A percentile compares a stretch with the other conserved stretches of the same genome.
Conservation (phyloP, 2,329 filamentous ascomycete genomes). For the Fonsecaea multimorphosa region DNA sequence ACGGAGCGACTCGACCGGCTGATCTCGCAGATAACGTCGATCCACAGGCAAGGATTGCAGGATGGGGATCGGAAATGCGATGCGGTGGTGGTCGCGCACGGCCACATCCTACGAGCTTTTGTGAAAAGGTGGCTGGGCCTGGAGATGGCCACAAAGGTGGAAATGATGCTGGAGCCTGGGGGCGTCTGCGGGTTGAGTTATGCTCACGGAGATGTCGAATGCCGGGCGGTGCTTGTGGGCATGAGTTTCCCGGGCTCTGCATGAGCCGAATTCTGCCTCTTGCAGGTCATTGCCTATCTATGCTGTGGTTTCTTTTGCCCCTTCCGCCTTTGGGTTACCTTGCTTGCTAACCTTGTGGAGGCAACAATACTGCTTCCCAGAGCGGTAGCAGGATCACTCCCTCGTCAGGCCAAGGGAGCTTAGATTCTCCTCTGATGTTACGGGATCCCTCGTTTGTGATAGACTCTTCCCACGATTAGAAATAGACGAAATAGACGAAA, state of each 20-base stretch:
- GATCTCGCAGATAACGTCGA: slow-evolving; percentile 49
- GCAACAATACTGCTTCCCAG: background rate
- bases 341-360: too few relatives aligned
- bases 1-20: slow-evolving; percentile 51
- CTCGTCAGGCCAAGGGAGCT: too few relatives aligned
- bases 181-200: slow-evolving; percentile 52
- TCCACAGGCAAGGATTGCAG: slow-evolving; percentile 44
- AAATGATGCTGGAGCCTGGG: slow-evolving; percentile 55
- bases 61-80: slow-evolving; percentile 24
- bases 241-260: slow-evolving; percentile 41
- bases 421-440: too few relatives aligned
- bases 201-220: slow-evolving; percentile 46
- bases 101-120: slow-evolving; percentile 55
- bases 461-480: background rate
- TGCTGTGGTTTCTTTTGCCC: background rate
- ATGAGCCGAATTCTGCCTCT: background rate
- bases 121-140: slow-evolving; percentile 55
- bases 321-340: background rate
- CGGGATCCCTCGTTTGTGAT: too few relatives aligned
- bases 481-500: background rate
- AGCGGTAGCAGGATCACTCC: background rate
- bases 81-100: slow-evolving; percentile 43
- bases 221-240: slow-evolving; percentile 52
- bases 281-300: background rate
- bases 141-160: slow-evolving; percentile 49